These are phyloP conservation scores for Agrostemma githago DNA, from an alignment of 148 eudicot species.

Conservation along the genomic window DNA sequence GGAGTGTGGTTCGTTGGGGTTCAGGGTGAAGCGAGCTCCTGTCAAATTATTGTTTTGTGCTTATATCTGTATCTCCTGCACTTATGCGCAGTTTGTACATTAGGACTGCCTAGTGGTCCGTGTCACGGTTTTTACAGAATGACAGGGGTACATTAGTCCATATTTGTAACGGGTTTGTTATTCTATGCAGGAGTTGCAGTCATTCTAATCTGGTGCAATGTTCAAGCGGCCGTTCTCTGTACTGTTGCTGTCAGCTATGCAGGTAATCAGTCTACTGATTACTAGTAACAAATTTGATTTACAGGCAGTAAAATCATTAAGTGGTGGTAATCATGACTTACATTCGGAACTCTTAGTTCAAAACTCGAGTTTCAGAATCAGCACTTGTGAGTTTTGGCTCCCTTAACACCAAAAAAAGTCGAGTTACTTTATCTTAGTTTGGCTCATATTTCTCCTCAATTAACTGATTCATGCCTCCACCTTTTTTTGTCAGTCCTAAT, in stretches of 20 bases:
- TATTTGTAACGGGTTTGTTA: neutral
- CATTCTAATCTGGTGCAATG: conserved; percentile 61
- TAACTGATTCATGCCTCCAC: neutral
- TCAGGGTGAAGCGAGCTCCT: too few relatives aligned
- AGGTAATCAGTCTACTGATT: conserved; percentile 36
- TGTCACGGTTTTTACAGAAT: neutral
- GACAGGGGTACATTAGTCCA: neutral
- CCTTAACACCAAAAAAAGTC: too few relatives aligned
- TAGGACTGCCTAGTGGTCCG: neutral
- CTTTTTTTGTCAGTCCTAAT: conserved; percentile 48
- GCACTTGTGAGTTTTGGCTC: too few relatives aligned
- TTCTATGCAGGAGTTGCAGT: conserved; percentile 57
- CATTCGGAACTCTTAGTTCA: too few relatives aligned
- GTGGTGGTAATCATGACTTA: too few relatives aligned
- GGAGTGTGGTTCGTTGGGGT: too few relatives aligned
- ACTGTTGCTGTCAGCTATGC: conserved; percentile 65
- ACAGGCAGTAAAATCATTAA: neutral
- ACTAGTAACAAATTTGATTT: neutral
- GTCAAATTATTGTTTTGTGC: too few relatives aligned
- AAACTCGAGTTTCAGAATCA: too few relatives aligned
- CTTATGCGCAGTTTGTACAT: neutral
- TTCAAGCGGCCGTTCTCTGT: conserved; percentile 69
- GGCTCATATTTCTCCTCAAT: neutral
- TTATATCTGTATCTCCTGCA: too few relatives aligned
- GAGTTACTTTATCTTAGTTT: neutral